Conservation (phyloP, 371 early-diverging fungal genomes). For the Zychaea mexicana region DNA sequence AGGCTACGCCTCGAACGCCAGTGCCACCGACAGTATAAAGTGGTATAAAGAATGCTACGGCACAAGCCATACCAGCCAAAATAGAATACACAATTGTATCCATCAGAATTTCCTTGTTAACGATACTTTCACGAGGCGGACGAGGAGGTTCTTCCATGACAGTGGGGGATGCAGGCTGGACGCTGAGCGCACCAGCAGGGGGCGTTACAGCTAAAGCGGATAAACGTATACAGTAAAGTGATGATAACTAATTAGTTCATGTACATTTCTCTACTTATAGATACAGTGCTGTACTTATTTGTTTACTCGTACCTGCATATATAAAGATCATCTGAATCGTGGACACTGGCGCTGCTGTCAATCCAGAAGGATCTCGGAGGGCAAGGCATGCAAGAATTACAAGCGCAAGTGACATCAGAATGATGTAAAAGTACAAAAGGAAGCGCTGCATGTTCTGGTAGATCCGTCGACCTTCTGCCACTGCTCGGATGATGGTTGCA, state of each 20-base stretch:
- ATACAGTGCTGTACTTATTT: not conserved
- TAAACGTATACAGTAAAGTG: too few species aligned
- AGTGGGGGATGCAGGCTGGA: constrained; percentile 77
- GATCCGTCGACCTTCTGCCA: constrained; percentile 85
- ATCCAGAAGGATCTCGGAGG: constrained; percentile 74
- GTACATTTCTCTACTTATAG: not conserved
- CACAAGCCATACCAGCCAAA: constrained; percentile 60
- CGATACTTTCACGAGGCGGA: constrained; percentile 58
- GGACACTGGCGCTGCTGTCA: constrained; percentile 60
- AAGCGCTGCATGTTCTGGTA: constrained; percentile 95
- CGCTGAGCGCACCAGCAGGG: constrained; percentile 75
- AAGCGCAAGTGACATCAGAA: constrained; percentile 45
- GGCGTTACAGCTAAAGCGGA: constrained; percentile 49
- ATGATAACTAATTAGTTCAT: too few species aligned
- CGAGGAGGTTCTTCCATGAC: constrained; percentile 86
- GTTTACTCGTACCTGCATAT: constrained; percentile 11
- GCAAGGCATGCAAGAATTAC: constrained; percentile 65
- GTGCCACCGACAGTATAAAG: constrained; percentile 39
- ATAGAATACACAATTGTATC: constrained; percentile 23
- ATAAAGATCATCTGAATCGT: constrained; percentile 32
- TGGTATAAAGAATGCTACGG: constrained; percentile 55
- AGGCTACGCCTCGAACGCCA: constrained; percentile 55
- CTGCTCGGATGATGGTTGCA: constrained; percentile 82
- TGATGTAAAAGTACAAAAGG: constrained; percentile 73
- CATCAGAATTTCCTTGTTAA: constrained; percentile 36